Evolutionary conservation across 202 grass and related monocot species (phyloP).

Genomic region (Dendrocalamus latiflorus): DNA sequence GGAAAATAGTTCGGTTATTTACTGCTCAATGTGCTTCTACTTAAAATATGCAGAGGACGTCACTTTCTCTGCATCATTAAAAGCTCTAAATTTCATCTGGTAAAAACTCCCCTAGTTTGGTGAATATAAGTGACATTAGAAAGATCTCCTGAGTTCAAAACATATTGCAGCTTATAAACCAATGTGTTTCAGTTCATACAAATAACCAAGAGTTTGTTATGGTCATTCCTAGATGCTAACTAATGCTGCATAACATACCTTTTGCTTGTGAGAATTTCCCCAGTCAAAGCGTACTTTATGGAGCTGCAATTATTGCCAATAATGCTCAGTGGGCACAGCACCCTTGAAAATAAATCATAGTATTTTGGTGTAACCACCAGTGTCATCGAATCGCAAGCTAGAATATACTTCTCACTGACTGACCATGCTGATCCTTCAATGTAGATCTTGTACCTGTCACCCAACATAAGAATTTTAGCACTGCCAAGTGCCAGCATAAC

Average conservation of each 20-base stretch:
- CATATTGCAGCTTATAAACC: not conserved
- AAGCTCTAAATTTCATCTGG: not conserved
- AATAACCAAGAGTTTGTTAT: conserved; percentile 3
- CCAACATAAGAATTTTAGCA: no score
- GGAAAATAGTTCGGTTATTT: not conserved
- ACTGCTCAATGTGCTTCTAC: not conserved
- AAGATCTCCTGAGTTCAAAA: conserved; percentile 15
- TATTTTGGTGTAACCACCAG: conserved; percentile 72
- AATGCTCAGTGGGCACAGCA: conserved; percentile 71
- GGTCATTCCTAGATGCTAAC: not conserved
- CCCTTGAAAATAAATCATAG: conserved; percentile 82
- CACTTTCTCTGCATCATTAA: no score
- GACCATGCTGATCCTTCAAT: conserved; percentile 77
- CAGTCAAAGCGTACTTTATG: conserved; percentile 82
- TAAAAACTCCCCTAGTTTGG: not conserved
- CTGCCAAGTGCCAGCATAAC: no score
- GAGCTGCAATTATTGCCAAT: conserved; percentile 85
- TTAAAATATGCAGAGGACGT: not conserved
- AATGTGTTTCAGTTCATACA: conserved; percentile 17
- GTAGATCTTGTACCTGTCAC: no score
- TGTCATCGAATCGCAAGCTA: conserved; percentile 85
- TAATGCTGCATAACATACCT: conserved; percentile 33
- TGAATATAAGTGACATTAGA: not conserved
- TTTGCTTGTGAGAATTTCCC: conserved; percentile 87
- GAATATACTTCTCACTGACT: conserved; percentile 93